These are phyloP conservation scores for Pythium rishiriense DNA, from an alignment of 352 stramenopile species.

Conservation along the genomic window DNA sequence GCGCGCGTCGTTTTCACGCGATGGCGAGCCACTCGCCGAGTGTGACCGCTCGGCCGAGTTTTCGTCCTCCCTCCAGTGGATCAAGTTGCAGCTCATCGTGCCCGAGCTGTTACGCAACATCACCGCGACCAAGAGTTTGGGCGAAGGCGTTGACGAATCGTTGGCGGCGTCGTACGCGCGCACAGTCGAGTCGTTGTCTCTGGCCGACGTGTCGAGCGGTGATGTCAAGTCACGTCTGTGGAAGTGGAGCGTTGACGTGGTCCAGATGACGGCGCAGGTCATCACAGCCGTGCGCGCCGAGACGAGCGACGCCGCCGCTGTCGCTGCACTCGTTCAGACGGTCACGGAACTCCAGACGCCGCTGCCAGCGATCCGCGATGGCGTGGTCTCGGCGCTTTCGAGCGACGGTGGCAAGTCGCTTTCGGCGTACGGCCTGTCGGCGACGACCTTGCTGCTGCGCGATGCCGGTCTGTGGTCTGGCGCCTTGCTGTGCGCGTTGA, in stretches of 20 bases:
- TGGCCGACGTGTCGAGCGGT: conserved; percentile 5
- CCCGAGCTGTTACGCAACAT: conserved; percentile 50
- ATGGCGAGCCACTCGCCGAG: conserved; percentile 46
- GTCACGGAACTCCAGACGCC: conserved; percentile 13
- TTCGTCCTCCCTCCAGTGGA: conserved; percentile 50
- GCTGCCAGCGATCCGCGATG: conserved; percentile 22
- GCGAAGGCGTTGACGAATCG: conserved; percentile 26
- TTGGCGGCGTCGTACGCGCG: conserved; percentile 36
- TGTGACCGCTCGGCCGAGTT: conserved; percentile 68
- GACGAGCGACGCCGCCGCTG: background rate
- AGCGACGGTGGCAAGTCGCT: conserved; percentile 21
- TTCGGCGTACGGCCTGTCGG: conserved; percentile 54
- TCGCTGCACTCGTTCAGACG: conserved; percentile 2
- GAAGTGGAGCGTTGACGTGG: conserved; percentile 46
- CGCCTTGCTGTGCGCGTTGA: conserved; percentile 42
- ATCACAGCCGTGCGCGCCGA: conserved; percentile 19
- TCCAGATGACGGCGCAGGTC: conserved; percentile 17
- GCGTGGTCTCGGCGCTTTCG: conserved; percentile 13
- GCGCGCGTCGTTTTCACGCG: conserved; percentile 41
- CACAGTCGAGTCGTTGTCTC: conserved; percentile 22
- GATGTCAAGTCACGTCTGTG: conserved; percentile 47
- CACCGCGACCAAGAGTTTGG: conserved; percentile 8
- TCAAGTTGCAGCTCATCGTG: conserved; percentile 57
- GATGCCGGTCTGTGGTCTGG: conserved; percentile 62
- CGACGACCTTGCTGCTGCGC: conserved; percentile 51